Evolutionary conservation across 176 grass and related monocot species (phyloP), one percentile per base, ranked within the genome.

Genomic region (Paspalum vaginatum): DNA sequence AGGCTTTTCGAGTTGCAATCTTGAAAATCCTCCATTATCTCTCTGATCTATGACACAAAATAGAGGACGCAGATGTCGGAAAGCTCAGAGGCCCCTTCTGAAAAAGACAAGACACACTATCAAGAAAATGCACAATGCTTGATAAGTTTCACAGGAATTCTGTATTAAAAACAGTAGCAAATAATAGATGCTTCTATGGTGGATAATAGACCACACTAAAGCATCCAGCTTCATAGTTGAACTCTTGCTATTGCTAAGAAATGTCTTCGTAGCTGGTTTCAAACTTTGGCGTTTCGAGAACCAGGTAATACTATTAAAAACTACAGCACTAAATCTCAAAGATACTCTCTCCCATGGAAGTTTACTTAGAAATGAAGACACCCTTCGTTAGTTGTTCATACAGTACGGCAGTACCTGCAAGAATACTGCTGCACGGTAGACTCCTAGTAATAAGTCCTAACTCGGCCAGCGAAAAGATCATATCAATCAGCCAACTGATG

Each of bases 11-110:
- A 69, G 79, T 81, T 85, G 81, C 81, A 79, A 77, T 82, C 83
- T 85, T 89, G 89, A 3, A 94, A 44, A 67, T 91, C 80, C 64
- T 85, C 81, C 86, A 88, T 89, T 16, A 55, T 84, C 59, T 72
- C 53, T 65, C 54, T 70, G 48, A 77, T 49, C 50, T 81, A 11
- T 83, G 40, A 27, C 8, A 18, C 11, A 42, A 85, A 68, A 72
- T 74, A 11, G 2, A 54, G 32, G 61, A 24, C 57, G 84, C 42
- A 70, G 61, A 75, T 47, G 7, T 68, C 77, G 12, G 20, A 46
- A 62, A 42, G 42, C 68, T 80, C 78, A 73, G 20, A 74, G 37
- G 37, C 16, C 68, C 18, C 42, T 49, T 41, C 83, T 88, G 76
- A 15, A 89, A 87, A 84, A 56, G 41, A 80, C 6, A 72, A 72